These are phyloP conservation scores for Ambrosia trifida DNA, from an alignment of 129 eudicot species.

Conservation along the genomic window DNA sequence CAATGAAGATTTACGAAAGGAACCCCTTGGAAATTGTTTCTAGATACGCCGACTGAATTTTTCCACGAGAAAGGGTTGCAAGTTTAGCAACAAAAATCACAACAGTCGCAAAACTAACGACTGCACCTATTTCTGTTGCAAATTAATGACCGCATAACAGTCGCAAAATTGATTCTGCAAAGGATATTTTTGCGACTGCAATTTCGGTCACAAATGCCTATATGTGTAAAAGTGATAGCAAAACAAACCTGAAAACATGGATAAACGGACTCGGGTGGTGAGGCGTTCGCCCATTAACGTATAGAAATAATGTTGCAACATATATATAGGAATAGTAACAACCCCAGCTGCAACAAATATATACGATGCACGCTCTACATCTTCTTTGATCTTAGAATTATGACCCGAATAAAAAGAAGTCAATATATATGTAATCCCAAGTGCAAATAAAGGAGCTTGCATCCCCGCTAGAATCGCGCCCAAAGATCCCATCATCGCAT, in stretches of 20 bases:
- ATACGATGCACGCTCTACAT: constrained; percentile 46
- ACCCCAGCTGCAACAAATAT: constrained; percentile 60
- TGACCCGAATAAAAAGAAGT: constrained; percentile 69
- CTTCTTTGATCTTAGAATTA: constrained; percentile 51
- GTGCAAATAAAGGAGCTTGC: constrained; percentile 76
- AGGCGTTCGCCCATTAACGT: constrained; percentile 84
- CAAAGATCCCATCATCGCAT: constrained; percentile 66
- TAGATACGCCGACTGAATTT: too few species aligned
- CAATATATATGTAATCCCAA: constrained; percentile 69
- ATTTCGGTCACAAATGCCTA: too few species aligned
- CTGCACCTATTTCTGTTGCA: too few species aligned
- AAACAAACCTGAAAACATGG: constrained; percentile 76
- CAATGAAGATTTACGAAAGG: too few species aligned
- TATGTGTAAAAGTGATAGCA: not conserved
- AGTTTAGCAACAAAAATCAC: too few species aligned
- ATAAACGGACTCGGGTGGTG: constrained; percentile 70
- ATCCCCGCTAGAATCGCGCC: constrained; percentile 80
- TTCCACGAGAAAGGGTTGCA: too few species aligned
- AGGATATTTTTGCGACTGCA: too few species aligned
- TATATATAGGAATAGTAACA: constrained; percentile 59
- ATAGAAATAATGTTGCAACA: constrained; percentile 83
- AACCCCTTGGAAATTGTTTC: too few species aligned
- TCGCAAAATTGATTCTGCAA: too few species aligned
- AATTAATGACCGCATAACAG: too few species aligned
- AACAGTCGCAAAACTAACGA: too few species aligned